A percentile compares a stretch with the other conserved stretches of the same genome.
Conservation (phyloP, 371 early-diverging fungal genomes). For the Mucor piriformis region DNA sequence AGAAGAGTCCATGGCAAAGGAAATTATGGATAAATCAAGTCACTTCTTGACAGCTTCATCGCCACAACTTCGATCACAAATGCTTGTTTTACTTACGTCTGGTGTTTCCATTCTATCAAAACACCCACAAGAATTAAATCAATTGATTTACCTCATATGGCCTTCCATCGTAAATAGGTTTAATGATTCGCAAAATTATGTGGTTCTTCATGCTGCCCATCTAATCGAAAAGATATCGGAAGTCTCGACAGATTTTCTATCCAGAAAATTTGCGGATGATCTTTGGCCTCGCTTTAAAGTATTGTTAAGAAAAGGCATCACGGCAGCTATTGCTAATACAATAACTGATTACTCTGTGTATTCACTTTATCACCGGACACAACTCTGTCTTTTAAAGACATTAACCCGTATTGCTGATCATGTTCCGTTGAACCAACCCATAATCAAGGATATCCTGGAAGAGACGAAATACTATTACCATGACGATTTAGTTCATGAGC, state of each 20-base stretch:
- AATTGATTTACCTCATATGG: constrained; percentile 61
- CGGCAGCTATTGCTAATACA: constrained; percentile 10
- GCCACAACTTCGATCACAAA: constrained; percentile 51
- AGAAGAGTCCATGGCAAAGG: constrained; percentile 38
- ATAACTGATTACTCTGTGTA: constrained; percentile 34
- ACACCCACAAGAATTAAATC: constrained; percentile 43
- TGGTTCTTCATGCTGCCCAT: constrained; percentile 50
- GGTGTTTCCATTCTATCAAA: constrained; percentile 39
- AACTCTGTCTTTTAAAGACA: constrained; percentile 35
- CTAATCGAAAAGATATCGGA: constrained; percentile 40
- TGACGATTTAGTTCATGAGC: constrained; percentile 27
- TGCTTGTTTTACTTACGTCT: constrained; percentile 43
- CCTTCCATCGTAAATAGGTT: constrained; percentile 50
- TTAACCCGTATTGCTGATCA: constrained; percentile 24
- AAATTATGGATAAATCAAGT: constrained; percentile 48
- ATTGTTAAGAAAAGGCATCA: constrained; percentile 25
- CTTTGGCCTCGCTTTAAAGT: constrained; percentile 52
- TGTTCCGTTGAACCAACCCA: constrained; percentile 30
- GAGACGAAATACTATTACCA: constrained; percentile 30
- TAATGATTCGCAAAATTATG: constrained; percentile 52
- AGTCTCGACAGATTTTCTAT: constrained; percentile 50
- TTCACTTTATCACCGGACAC: constrained; percentile 40
- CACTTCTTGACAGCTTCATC: constrained; percentile 59
- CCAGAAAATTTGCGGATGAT: constrained; percentile 47
- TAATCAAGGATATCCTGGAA: constrained; percentile 33